Evolutionary conservation across 1,284 basidiomycete genomes (phyloP), one percentile per base, ranked within the genome.

Genomic region (Leucoagaricus sp.): DNA sequence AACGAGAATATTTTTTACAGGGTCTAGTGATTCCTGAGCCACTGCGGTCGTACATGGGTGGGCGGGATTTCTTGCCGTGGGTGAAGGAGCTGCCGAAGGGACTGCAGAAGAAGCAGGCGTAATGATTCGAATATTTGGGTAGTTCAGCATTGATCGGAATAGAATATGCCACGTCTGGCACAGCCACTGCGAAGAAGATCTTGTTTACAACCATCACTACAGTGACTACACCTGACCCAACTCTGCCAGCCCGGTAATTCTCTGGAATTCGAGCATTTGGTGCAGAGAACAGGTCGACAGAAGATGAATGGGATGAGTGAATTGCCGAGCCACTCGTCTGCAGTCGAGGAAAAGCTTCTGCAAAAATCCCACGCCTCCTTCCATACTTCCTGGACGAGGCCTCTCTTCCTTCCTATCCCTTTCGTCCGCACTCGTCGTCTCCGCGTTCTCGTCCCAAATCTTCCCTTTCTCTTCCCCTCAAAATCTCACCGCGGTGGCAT

Each of bases 11-110:
- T 48, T 12, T 33, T 17, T n/a, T n/a, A n/a, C 66, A 96, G 87
- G 96, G 96, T 47, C 78, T 98, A 59, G 80, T 84, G 58, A 89
- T 99, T 68, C 96, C 96, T 6, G 89, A 95, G 68, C 87, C 86
- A 0, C 81, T 98, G 33, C 85, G 88, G 62, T 94, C 94, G 44
- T 98, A 98, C 75, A 96, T 99, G 94, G 90, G 93, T 68, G 96
- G 96, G 2, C 86, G 96, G 17, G 91, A 93, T 17, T 97, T 98
- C 78, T 70, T 99, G 53, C 95, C 95, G 17, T 99, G 84, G 78
- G 84, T 86, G 42, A 90, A 89, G 66, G 90, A 89, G 67, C 72
- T 95, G 58, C 93, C 93, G 5, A 94, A 94, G 77, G 80, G 78
- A 48, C 65, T 89, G 71, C 86, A 91, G 75, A 84, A 83, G 74